phyloP scores from a whole-genome alignment of 306 rosid genomes.

The Senna tora region DNA sequence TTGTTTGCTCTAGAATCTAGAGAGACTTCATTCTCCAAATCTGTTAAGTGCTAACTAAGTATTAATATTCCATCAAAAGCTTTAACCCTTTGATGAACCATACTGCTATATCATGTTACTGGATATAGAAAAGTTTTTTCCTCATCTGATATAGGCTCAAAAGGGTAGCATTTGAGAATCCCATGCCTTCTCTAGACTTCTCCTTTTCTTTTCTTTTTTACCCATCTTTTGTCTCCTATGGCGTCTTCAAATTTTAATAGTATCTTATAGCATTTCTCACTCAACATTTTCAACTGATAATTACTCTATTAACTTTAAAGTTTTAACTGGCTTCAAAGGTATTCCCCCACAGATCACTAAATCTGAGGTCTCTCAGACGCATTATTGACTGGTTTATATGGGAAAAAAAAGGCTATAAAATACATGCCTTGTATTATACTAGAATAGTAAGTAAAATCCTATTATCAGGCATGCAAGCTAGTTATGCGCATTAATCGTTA shows the following conservation, averaged over 20 bases:
- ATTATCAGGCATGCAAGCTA: background rate
- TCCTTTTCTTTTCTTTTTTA: background rate
- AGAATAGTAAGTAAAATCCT: constrained; percentile 10
- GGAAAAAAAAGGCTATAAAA: constrained; percentile 15
- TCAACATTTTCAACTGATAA: background rate
- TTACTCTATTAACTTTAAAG: background rate
- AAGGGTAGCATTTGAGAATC: background rate
- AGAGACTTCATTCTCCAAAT: background rate
- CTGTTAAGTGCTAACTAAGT: background rate
- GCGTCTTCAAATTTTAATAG: background rate
- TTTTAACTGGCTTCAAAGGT: background rate
- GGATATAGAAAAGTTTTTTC: background rate
- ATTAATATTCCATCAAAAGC: constrained; percentile 6
- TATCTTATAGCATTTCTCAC: background rate
- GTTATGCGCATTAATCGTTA: background rate
- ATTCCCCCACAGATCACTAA: constrained; percentile 8
- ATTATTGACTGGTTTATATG: constrained; percentile 17
- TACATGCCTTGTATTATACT: background rate
- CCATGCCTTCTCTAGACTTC: background rate
- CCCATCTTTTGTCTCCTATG: background rate
- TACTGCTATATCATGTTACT: background rate
- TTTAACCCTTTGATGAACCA: background rate
- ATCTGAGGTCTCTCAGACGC: background rate
- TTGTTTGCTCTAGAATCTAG: background rate
- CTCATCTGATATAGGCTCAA: background rate